A percentile compares a stretch with the other conserved stretches of the same genome.
These are phyloP conservation scores for Kitagawia praeruptora DNA, from an alignment of 129 eudicot genomes.

Conservation along the genomic window DNA sequence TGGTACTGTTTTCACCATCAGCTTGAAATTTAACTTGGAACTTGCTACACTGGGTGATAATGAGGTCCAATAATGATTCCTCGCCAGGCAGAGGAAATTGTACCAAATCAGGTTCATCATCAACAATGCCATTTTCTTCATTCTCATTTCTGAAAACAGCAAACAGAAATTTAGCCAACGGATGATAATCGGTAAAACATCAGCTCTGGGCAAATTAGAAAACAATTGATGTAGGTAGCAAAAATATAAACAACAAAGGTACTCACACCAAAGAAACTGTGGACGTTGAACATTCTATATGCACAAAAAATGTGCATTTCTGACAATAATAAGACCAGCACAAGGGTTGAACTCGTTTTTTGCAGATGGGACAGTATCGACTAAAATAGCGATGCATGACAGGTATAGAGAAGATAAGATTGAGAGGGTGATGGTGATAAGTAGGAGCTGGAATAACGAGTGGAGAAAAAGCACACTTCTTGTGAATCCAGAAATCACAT, in stretches of 20 bases:
- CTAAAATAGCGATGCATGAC: background rate
- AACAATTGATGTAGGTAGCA: background rate
- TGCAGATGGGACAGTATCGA: background rate
- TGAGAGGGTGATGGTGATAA: conserved; percentile 3
- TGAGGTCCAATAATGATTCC: no score
- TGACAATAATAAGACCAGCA: background rate
- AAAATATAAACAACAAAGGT: background rate
- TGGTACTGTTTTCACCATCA: background rate
- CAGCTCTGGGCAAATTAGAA: no score
- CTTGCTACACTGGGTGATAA: no score
- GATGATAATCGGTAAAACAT: background rate
- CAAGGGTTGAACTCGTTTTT: background rate
- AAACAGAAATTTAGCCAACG: background rate
- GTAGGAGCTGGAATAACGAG: background rate
- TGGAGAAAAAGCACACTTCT: background rate
- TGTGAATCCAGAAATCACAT: background rate
- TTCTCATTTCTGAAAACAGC: background rate
- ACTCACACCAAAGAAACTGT: background rate
- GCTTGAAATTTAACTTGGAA: background rate
- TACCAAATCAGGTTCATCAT: background rate
- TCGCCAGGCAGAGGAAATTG: no score
- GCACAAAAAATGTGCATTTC: background rate
- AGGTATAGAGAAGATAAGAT: background rate
- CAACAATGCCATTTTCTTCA: background rate
- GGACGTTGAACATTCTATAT: background rate